A percentile compares a stretch with the other conserved stretches of the same genome.
These are phyloP conservation scores for Solanum megistacrolobum DNA, from an alignment of 257 asterid species.

Conservation along the genomic window DNA sequence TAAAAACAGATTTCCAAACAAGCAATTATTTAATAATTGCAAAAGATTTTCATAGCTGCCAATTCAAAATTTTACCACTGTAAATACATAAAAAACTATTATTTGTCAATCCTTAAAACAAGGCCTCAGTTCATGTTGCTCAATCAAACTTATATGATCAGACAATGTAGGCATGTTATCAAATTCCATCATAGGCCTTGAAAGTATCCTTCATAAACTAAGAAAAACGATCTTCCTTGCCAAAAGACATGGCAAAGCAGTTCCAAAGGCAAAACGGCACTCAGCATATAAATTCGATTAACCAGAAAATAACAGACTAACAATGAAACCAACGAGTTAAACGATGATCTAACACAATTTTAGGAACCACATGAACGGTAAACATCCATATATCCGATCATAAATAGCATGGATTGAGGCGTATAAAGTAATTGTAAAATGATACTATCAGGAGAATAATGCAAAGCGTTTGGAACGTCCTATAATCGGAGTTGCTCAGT, in stretches of 20 bases:
- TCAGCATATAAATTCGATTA: neutral
- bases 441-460: neutral
- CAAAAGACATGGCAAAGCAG: neutral
- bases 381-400: neutral
- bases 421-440: neutral
- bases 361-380: neutral
- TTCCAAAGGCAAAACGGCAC: neutral
- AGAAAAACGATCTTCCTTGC: neutral
- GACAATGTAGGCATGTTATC: slow-evolving; percentile 1
- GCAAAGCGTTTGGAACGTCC: neutral
- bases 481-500: neutral
- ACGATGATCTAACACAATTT: neutral
- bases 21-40: neutral
- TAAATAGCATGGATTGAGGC: neutral
- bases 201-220: neutral
- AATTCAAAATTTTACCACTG: neutral
- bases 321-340: neutral
- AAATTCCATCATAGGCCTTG: slow-evolving; percentile 3
- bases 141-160: neutral
- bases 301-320: neutral
- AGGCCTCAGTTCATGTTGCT: slow-evolving; percentile 2
- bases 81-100: neutral
- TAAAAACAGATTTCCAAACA: neutral
- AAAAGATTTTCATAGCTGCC: neutral
- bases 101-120: neutral